Evolutionary conservation across 2,329 filamentous ascomycete genomes (phyloP).

Genomic region (Aspergillus aculeatus): DNA sequence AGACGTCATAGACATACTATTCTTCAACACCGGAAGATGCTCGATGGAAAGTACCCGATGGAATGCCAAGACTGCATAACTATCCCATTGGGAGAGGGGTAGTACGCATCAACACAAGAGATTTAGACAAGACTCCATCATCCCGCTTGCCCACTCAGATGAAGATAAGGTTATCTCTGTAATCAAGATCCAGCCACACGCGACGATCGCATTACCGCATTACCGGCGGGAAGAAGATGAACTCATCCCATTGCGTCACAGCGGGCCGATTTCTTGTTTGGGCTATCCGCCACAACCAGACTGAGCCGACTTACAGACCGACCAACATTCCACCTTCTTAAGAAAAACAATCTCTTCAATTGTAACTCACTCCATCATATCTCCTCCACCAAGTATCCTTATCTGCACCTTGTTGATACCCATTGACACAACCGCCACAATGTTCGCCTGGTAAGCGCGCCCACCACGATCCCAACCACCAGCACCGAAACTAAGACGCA

Average conservation of each 20-base stretch:
- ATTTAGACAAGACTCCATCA: no score
- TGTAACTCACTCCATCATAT: not conserved
- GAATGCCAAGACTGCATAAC: not conserved
- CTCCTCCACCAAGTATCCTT: no score
- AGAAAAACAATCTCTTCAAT: not conserved
- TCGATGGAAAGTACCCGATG: no score
- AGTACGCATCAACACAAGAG: not conserved
- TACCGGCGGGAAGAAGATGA: not conserved
- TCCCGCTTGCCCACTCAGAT: no score
- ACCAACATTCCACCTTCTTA: not conserved
- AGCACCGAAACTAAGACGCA: not conserved
- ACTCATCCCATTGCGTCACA: constrained; percentile 1
- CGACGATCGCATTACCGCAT: not conserved
- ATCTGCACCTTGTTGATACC: no score
- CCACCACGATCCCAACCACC: not conserved
- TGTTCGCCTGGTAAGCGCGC: not conserved
- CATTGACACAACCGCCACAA: not conserved
- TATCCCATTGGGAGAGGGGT: not conserved
- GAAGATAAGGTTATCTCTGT: not conserved
- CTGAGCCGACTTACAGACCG: not conserved
- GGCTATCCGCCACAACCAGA: not conserved
- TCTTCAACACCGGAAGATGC: no score
- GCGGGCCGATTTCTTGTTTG: not conserved
- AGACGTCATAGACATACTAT: no score
- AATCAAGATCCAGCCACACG: not conserved